A percentile compares a stretch with the other conserved stretches of the same genome.
These are phyloP conservation scores for Lyophyllum semitale DNA, from an alignment of 768 basidiomycete genomes.

Conservation along the genomic window DNA sequence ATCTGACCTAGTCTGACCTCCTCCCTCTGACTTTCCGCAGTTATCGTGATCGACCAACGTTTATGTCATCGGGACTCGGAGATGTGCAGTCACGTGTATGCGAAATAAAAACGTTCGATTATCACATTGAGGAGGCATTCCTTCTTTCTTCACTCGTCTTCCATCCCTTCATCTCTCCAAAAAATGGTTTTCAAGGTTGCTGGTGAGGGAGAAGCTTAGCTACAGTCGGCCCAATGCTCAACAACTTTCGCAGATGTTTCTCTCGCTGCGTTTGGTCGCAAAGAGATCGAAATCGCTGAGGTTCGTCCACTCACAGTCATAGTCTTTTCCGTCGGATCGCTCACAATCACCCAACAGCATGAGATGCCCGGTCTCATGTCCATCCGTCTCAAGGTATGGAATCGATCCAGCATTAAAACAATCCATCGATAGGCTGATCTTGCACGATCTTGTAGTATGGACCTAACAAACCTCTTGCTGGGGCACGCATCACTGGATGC, in stretches of 20 bases:
- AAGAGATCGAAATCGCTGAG: constrained; percentile 99
- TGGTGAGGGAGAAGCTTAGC: constrained; percentile 44
- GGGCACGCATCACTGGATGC: constrained; percentile 96
- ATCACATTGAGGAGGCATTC: constrained; percentile 23
- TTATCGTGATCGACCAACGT: no score
- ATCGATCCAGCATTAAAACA: constrained; percentile 8
- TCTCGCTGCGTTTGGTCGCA: constrained; percentile 98
- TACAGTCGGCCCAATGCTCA: constrained; percentile 9
- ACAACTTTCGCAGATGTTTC: constrained; percentile 66
- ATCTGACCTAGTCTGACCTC: no score
- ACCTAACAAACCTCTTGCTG: constrained; percentile 81
- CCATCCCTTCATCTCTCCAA: constrained; percentile 10
- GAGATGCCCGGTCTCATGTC: constrained; percentile 98
- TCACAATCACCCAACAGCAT: constrained; percentile 48
- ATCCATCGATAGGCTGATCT: constrained; percentile 24
- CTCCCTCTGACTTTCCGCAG: no score
- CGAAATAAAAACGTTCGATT: constrained; percentile 39
- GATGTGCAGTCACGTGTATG: constrained; percentile 27
- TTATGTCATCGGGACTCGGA: background rate
- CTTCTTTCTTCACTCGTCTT: constrained; percentile 22
- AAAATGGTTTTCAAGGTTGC: constrained; percentile 91
- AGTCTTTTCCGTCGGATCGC: constrained; percentile 10
- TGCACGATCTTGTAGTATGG: constrained; percentile 59
- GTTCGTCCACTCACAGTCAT: constrained; percentile 39
- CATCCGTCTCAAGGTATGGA: constrained; percentile 77